These are phyloP conservation scores for Cladochytrium replicatum DNA, from an alignment of 192 early-diverging fungal genomes.

Conservation along the genomic window DNA sequence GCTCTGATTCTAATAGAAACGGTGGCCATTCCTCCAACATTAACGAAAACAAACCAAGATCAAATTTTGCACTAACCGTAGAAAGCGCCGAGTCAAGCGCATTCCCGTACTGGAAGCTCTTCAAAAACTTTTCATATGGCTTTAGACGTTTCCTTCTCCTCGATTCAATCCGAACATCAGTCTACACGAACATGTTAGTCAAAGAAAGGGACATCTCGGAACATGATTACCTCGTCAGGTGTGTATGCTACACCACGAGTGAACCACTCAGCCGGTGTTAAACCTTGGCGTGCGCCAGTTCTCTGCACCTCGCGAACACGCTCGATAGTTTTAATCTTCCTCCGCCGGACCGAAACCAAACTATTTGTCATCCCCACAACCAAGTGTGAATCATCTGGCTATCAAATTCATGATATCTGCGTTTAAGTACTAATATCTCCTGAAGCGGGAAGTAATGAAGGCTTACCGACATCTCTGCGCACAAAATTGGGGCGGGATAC, in stretches of 20 bases:
- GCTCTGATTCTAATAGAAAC: constrained; percentile 6
- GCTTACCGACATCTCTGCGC: constrained; percentile 75
- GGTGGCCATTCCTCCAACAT: neutral
- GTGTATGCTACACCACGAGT: constrained; percentile 46
- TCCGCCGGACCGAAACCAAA: constrained; percentile 73
- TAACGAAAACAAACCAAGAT: no score
- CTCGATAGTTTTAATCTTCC: constrained; percentile 70
- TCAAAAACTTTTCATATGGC: constrained; percentile 74
- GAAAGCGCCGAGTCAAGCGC: constrained; percentile 79
- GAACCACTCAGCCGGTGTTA: constrained; percentile 60
- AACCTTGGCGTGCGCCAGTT: constrained; percentile 42
- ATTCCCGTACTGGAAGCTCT: constrained; percentile 76
- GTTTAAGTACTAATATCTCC: constrained; percentile 6
- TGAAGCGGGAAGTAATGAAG: neutral
- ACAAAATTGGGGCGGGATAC: constrained; percentile 84
- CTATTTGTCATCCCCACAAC: constrained; percentile 89
- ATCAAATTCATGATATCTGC: neutral
- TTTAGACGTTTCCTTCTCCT: constrained; percentile 50
- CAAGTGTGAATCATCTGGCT: constrained; percentile 78
- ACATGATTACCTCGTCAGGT: no score
- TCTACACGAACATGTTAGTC: constrained; percentile 17
- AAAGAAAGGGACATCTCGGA: no score
- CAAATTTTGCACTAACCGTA: constrained; percentile 35
- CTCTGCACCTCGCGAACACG: constrained; percentile 21
- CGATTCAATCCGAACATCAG: constrained; percentile 70